Percentiles rank a stretch among this genome's conserved stretches.
Evolutionary conservation across 2,329 filamentous ascomycete genomes (phyloP).

Genomic region (Leptographium lundbergii): DNA sequence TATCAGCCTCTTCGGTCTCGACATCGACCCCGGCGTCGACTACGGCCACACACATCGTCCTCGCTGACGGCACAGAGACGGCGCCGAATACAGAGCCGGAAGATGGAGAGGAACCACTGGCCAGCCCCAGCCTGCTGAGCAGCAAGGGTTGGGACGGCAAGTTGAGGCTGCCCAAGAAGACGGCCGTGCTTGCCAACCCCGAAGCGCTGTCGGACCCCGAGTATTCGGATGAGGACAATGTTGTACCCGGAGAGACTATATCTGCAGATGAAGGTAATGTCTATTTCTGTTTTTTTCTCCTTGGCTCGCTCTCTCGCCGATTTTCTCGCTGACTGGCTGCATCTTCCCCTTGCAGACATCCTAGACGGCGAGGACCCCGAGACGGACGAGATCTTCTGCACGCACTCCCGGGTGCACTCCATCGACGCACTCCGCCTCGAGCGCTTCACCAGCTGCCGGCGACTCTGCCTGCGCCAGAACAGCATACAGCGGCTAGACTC

Average conservation of each 20-base stretch:
- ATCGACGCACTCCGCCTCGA: constrained; percentile 69
- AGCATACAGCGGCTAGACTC: constrained; percentile 62
- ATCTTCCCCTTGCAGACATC: constrained; percentile 31
- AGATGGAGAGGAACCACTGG: background rate
- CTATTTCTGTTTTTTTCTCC: background rate
- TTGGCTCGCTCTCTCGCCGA: background rate
- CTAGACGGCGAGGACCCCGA: constrained; percentile 48
- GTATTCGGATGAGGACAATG: constrained; percentile 61
- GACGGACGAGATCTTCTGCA: constrained; percentile 70
- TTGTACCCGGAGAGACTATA: constrained; percentile 61
- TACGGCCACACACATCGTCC: background rate
- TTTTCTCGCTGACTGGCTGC: background rate
- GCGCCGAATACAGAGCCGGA: background rate
- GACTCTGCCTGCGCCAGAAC: constrained; percentile 88
- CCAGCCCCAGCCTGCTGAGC: constrained; percentile 37
- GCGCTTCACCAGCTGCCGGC: constrained; percentile 63
- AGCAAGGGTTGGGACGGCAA: constrained; percentile 77
- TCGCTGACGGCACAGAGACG: background rate
- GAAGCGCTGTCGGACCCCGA: constrained; percentile 77
- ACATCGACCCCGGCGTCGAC: background rate
- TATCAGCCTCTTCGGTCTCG: background rate
- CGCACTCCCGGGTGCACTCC: constrained; percentile 74
- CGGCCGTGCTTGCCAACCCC: constrained; percentile 56
- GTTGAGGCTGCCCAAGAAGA: constrained; percentile 55
- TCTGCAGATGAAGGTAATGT: constrained; percentile 64